These are phyloP conservation scores for Lasiodiplodia gonubiensis DNA, from an alignment of 2,329 filamentous ascomycete species.

Conservation along the genomic window DNA sequence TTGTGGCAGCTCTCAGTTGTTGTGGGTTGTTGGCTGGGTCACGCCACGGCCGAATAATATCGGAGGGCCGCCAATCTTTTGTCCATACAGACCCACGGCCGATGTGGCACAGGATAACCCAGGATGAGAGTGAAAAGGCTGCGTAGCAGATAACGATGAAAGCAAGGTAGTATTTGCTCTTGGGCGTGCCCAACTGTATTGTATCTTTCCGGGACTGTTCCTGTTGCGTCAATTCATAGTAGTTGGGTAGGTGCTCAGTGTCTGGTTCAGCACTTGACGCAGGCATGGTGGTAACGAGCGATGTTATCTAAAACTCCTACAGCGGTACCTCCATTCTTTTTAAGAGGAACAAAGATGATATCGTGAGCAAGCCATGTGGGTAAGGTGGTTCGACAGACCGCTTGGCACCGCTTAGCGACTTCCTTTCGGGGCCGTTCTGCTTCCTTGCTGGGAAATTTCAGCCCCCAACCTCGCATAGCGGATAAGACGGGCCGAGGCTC, in stretches of 20 bases:
- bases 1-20: not conserved
- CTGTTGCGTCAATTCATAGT: not conserved
- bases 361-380: too few species aligned
- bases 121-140: not conserved
- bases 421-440: too few species aligned
- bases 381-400: too few species aligned
- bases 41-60: not conserved
- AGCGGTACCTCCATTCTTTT: too few species aligned
- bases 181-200: not conserved
- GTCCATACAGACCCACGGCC: not conserved
- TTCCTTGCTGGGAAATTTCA: too few species aligned
- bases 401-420: too few species aligned
- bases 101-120: not conserved
- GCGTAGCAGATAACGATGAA: not conserved
- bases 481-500: too few species aligned
- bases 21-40: not conserved
- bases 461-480: too few species aligned
- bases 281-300: not conserved
- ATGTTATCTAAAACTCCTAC: too few species aligned
- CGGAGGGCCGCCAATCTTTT: too few species aligned
- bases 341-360: too few species aligned
- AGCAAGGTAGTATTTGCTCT: not conserved
- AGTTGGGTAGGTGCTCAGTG: not conserved
- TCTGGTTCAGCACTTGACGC: not conserved
- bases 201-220: not conserved